Evolutionary conservation across 2,329 filamentous ascomycete species (phyloP).

Genomic region (Peltaster fructicola): DNA sequence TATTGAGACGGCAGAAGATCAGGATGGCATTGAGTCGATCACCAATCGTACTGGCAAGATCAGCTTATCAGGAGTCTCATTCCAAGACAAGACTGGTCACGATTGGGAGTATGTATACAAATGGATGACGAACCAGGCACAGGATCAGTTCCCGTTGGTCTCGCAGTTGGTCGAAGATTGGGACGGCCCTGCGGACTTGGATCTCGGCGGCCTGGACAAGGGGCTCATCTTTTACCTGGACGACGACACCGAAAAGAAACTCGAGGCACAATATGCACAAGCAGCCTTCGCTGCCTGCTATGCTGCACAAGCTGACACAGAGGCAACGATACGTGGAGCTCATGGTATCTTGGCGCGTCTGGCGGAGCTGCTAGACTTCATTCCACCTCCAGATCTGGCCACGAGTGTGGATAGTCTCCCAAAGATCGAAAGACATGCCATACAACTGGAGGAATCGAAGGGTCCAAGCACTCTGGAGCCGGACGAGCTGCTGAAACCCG

Average conservation of each 20-base stretch:
- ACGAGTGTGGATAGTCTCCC: conserved; percentile 26
- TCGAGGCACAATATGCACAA: conserved; percentile 49
- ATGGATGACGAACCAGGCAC: conserved; percentile 47
- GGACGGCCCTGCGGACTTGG: conserved; percentile 54
- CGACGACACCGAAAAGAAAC: conserved; percentile 40
- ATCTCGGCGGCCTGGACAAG: conserved; percentile 39
- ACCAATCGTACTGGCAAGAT: no score
- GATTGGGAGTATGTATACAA: conserved; percentile 53
- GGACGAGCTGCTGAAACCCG: conserved; percentile 34
- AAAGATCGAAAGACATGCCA: conserved; percentile 21
- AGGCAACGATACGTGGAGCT: conserved; percentile 41
- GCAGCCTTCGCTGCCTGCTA: conserved; percentile 52
- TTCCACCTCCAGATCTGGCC: conserved; percentile 33
- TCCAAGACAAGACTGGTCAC: conserved; percentile 26
- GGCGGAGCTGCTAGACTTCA: conserved; percentile 41
- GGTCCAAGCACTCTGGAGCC: conserved; percentile 19
- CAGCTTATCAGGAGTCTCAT: conserved; percentile 10
- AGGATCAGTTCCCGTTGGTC: conserved; percentile 43
- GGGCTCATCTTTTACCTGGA: conserved; percentile 37
- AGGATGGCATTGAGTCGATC: conserved; percentile 4
- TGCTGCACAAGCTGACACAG: conserved; percentile 40
- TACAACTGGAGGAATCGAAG: conserved; percentile 17
- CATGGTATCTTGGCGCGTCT: conserved; percentile 44
- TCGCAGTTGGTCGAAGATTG: conserved; percentile 49
- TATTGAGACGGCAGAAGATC: conserved; percentile 4